A percentile compares a stretch with the other conserved stretches of the same genome.
These are phyloP conservation scores for Boletus sp. DNA, from an alignment of 768 basidiomycete species.

Conservation along the genomic window DNA sequence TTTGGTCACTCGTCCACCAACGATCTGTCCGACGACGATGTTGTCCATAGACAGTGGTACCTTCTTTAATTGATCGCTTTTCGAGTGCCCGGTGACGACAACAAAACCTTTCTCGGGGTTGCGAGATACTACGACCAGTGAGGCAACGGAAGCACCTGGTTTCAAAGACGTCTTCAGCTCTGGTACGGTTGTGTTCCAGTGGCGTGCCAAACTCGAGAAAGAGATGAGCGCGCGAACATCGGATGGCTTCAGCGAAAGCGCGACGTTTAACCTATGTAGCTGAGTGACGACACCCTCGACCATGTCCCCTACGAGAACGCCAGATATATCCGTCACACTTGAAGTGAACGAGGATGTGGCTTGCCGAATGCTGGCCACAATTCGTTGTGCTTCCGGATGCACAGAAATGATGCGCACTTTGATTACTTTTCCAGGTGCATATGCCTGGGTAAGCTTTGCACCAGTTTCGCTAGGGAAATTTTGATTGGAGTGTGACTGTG, in stretches of 20 bases:
- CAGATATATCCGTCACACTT: conserved; percentile 60
- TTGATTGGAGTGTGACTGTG: neutral
- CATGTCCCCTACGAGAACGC: conserved; percentile 72
- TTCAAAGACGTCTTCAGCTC: conserved; percentile 65
- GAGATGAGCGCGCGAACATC: conserved; percentile 81
- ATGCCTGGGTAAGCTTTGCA: conserved; percentile 56
- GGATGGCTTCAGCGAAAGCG: conserved; percentile 70
- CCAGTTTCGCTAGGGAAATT: conserved; percentile 59
- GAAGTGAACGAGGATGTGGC: conserved; percentile 53
- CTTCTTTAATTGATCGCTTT: conserved; percentile 51
- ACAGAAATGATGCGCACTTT: conserved; percentile 76
- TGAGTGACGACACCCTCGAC: conserved; percentile 72
- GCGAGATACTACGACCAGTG: conserved; percentile 86
- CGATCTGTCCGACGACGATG: conserved; percentile 66
- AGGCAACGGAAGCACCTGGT: conserved; percentile 66
- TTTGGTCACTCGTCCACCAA: conserved; percentile 77
- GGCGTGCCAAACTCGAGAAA: conserved; percentile 82
- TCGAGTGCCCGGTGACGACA: conserved; percentile 75
- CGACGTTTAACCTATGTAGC: conserved; percentile 81
- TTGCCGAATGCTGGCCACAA: conserved; percentile 86
- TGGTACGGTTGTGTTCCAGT: conserved; percentile 60
- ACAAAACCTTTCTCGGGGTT: conserved; percentile 85
- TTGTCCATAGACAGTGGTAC: conserved; percentile 60
- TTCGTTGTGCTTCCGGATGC: conserved; percentile 55
- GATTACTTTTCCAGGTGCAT: conserved; percentile 79